Conservation (phyloP, 768 basidiomycete genomes). For the Leccinum truebloodii region DNA sequence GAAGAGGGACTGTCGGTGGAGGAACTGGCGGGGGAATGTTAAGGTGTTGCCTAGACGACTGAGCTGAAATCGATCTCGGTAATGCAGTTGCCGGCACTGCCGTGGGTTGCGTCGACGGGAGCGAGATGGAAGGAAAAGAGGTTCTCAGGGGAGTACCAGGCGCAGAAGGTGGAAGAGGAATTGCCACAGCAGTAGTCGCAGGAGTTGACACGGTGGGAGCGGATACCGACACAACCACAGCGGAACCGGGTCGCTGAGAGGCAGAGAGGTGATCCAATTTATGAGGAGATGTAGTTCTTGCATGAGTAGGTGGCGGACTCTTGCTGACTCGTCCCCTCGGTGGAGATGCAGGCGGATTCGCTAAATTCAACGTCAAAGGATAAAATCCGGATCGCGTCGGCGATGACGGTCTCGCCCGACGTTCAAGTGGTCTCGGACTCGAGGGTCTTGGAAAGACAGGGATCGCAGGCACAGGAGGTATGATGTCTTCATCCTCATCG, state of each 20-base stretch:
- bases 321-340: slow-evolving; percentile 24
- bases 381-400: slow-evolving; percentile 31
- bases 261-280: slow-evolving; percentile 10
- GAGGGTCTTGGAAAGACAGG: slow-evolving; percentile 30
- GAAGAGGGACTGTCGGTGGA: slow-evolving; percentile 33
- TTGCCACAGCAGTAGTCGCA: slow-evolving; percentile 3
- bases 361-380: slow-evolving; percentile 27
- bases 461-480: slow-evolving; percentile 36
- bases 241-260: slow-evolving; percentile 13
- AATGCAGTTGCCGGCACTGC: slow-evolving; percentile 2
- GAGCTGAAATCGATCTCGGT: slow-evolving; percentile 9
- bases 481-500: slow-evolving; percentile 30
- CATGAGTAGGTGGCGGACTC: slow-evolving; percentile 29
- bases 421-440: slow-evolving; percentile 31
- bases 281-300: slow-evolving; percentile 10
- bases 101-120: neutral
- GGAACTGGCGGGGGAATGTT: slow-evolving; percentile 32
- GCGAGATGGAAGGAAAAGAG: slow-evolving; percentile 7
- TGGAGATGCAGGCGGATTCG: slow-evolving; percentile 22
- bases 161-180: slow-evolving; percentile 19
- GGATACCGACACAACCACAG: slow-evolving; percentile 10
- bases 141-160: slow-evolving; percentile 23
- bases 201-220: slow-evolving; percentile 7
- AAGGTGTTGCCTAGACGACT: slow-evolving; percentile 31
- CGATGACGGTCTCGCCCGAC: slow-evolving; percentile 25